Percentiles rank a stretch among this genome's conserved stretches.
Evolutionary conservation across 2,329 filamentous ascomycete genomes (phyloP).

Genomic region (Paecilomyces sp.): DNA sequence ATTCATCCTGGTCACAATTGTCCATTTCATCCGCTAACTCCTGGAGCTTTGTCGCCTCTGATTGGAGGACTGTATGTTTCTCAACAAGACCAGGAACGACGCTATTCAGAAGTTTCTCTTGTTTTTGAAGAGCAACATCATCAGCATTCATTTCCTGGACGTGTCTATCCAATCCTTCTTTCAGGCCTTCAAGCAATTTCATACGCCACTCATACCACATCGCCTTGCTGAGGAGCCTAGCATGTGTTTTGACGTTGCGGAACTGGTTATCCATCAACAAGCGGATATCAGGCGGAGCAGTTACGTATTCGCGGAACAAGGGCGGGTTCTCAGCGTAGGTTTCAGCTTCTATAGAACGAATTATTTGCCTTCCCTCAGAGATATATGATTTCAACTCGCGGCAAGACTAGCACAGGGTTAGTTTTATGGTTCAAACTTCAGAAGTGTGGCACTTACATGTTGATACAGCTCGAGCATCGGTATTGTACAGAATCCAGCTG

Average conservation of each 20-base stretch:
- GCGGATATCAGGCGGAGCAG: conserved; percentile 75
- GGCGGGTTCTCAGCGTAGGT: conserved; percentile 86
- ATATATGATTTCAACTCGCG: conserved; percentile 96
- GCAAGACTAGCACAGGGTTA: conserved; percentile 54
- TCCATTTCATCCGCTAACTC: conserved; percentile 57
- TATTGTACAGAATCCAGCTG: conserved; percentile 82
- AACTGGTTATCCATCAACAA: conserved; percentile 91
- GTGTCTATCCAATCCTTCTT: conserved; percentile 70
- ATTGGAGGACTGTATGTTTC: conserved; percentile 54
- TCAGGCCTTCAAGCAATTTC: conserved; percentile 75
- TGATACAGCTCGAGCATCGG: conserved; percentile 93
- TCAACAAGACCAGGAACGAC: conserved; percentile 60
- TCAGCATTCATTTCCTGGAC: conserved; percentile 71
- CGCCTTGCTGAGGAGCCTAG: conserved; percentile 81
- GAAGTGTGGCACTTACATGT: conserved; percentile 51
- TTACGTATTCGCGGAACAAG: conserved; percentile 85
- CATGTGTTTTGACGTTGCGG: conserved; percentile 93
- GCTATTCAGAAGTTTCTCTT: conserved; percentile 61
- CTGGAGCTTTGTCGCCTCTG: conserved; percentile 62
- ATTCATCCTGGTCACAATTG: conserved; percentile 68
- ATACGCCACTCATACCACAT: conserved; percentile 99
- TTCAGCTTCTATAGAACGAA: conserved; percentile 83
- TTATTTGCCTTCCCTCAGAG: conserved; percentile 80
- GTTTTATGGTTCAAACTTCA: conserved; percentile 6
- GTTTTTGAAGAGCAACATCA: conserved; percentile 56